Base-by-base conservation (phyloP, 306 rosid species). In the Castanopsis chinensis region DNA sequence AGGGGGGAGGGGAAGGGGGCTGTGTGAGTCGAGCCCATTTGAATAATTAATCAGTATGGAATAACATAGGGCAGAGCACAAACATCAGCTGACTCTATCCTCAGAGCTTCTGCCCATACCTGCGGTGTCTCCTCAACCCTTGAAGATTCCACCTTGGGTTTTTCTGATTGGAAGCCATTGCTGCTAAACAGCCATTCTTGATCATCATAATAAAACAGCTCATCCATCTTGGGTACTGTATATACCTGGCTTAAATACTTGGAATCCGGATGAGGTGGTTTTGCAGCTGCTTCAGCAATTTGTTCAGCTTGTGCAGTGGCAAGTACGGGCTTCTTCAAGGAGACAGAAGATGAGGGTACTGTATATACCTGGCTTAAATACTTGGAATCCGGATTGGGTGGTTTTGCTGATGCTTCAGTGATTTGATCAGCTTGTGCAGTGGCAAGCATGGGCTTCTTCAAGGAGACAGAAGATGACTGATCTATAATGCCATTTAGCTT, bases 71-170 rank as follows among this genome's bases (percentile, higher is more conserved):
- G 99, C 79, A 93, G 85, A 76, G 97, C 97, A 68, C 74, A 85
- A 61, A 91, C 72, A 76, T 91, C 94, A 67, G 89, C 89, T 0
- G 85, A 76, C 83, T 87, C 96, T 74, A 95, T 73, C 79, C 83
- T 91, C 86, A 88, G 78, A 79, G 84, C 93, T 82, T 92, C 96
- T n/a, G 95, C 93, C 99, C 99, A 95, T 33, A 93, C 97, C 67
- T 83, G 88, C 5, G 72, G 87, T 49, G 78, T 73, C 74, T 75
- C 92, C 81, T 79, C 88, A 83, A 43, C 77, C 75, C 49, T 75
- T 30, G 85, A 80, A 81, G 83, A 76, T 82, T 74, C 84, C 64
- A 77, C 76, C 75, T 53, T 83, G 23, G 83, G 78, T 81, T 77
- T 85, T 83, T 82, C 86, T 75, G 81, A 79, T 37, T 73, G 80